Evolutionary conservation across 1,139 yeast genomes (phyloP), one percentile per base, ranked within the genome.

Genomic region (Zygosaccharomyces sapae): DNA sequence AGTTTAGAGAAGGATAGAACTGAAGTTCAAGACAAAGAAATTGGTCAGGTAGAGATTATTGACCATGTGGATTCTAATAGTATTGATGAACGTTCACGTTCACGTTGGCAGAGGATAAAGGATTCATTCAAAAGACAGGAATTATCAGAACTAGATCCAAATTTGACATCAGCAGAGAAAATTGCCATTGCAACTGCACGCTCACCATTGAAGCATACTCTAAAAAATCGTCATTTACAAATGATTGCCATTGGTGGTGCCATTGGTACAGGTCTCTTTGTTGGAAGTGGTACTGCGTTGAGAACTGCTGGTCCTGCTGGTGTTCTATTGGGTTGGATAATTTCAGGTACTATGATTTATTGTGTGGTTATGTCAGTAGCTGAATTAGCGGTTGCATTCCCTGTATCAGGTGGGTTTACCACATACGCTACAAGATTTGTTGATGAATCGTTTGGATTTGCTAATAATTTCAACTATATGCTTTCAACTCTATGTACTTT

Each of bases 391-490:
- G 81, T 83, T 37, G 73, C 79, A 5, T 81, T 77, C 66, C 89
- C 90, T 2, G 80, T 83, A 37, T 71, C 83, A 24, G 90, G 90
- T 59, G 82, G 88, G 8, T 83, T 83, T 63, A 80, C 83, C 42
- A 80, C 84, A 22, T 81, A 77, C 57, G 77, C 84, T 45, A 76
- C 84, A 3, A 72, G 86, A 54, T 83, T 83, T 57, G 72, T 83
- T 41, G 85, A 81, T 56, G 81, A 84, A 6, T 76, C 86, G 6
- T 78, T 84, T 75, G 90, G 90, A 45, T 86, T 86, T 63, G 85
- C 87, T 33, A 77, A 76, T 71, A 87, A 86, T 33, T 80, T 82
- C 77, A 81, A 81, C 65, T 84, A 84, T 61, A 81, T 83, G 52
- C 59, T 83, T 51, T 83, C 81, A 66, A 83, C 88, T 88, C 71